Evolutionary conservation across 1,139 yeast genomes (phyloP), one percentile per base, ranked within the genome.

Genomic region (Suhomyces terraborum): DNA sequence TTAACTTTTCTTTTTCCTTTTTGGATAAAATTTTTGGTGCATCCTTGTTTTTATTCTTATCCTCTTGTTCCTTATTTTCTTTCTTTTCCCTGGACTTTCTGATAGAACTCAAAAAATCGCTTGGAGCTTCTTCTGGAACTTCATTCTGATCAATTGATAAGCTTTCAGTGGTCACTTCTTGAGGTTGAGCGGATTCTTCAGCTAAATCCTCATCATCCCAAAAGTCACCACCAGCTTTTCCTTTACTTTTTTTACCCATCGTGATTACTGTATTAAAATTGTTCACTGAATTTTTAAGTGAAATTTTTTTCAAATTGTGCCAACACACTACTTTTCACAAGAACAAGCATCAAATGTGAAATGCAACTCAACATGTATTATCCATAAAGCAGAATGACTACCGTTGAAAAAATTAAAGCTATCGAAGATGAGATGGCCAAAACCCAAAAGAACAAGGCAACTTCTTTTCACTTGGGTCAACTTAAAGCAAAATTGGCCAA

Each of bases 1-100:
- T 93, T 64, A 93, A 95, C 67, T 81, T 86, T 68, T 93, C 99
- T 75, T 93, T 94, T 62, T 93, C 98, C 71, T 94, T 94, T 77
- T 93, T 94, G 45, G 95, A 82, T 67, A 93, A 88, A 56, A 91
- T 70, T 51, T 81, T 78, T 36, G 94, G 87, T 30, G 80, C 89
- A 37, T 74, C 77, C 61, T 69, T 32, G 24, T 9, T 53, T 45
- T 62, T 49, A 59, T 64, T 73, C 64, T 73, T 73, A 50, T 77
- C 77, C 47, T 73, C 79, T 37, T 69, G 80, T 52, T 75, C 79
- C 59, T 74, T 78, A 25, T 66, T 70, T 42, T 79, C 82, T 68
- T 84, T 84, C 73, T 86, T 87, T 64, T 81, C 79, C 69, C 87
- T 88, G 43, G 91, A 82, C 51, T 77, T 79, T 66, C 86, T 80